Conservation (phyloP, 768 basidiomycete genomes). For the Phanerodontia chrysosporium region DNA sequence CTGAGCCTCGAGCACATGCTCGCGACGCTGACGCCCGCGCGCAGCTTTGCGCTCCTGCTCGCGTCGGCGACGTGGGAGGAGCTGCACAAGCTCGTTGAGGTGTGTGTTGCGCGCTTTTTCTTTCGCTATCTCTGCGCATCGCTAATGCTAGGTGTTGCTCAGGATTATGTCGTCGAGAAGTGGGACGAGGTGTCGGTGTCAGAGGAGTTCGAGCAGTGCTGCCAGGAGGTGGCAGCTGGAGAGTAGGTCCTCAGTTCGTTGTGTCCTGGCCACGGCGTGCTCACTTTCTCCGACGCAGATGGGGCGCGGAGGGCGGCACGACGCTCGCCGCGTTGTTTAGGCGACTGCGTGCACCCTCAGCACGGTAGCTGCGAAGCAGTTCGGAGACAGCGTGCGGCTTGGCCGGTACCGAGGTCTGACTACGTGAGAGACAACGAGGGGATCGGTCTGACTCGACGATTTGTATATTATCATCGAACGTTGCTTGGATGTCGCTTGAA, state of each 20-base stretch:
- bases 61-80: conserved; percentile 70
- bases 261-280: conserved; percentile 2
- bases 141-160: not conserved
- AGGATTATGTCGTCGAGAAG: conserved; percentile 72
- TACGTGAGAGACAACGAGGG: too few species aligned
- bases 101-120: conserved; percentile 25
- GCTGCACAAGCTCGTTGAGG: conserved; percentile 56
- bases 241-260: conserved; percentile 44
- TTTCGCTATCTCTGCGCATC: conserved; percentile 3
- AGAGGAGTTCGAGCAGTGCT: conserved; percentile 64
- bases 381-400: not conserved
- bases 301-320: conserved; percentile 69
- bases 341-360: conserved; percentile 53
- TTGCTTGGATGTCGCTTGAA: too few species aligned
- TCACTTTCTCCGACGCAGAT: conserved; percentile 37
- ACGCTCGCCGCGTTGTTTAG: conserved; percentile 65
- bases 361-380: not conserved
- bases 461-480: too few species aligned
- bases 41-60: conserved; percentile 64
- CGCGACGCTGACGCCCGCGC: conserved; percentile 59
- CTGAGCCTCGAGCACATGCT: conserved; percentile 74
- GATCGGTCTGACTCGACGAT: too few species aligned
- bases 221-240: conserved; percentile 67
- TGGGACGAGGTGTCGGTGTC: conserved; percentile 68
- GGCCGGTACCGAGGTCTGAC: too few species aligned